Evolutionary conservation across 495 filamentous ascomycete species (phyloP).

Genomic region (Cudoniella acicularis): DNA sequence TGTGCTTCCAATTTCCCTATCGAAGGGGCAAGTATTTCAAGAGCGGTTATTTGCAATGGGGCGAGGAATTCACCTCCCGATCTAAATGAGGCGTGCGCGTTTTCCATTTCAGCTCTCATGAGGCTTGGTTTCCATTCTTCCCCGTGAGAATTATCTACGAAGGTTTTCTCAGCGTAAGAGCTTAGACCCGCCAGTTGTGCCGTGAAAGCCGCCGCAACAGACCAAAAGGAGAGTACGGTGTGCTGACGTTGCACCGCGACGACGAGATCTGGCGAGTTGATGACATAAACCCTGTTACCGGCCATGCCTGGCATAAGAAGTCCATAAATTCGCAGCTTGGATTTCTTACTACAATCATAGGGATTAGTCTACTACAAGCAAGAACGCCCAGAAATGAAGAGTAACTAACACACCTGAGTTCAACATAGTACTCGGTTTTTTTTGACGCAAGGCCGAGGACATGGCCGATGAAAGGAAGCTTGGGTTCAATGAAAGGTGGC

Average conservation of each 20-base stretch:
- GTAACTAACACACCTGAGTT: neutral
- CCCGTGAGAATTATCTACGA: neutral
- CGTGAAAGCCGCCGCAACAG: neutral
- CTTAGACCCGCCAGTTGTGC: neutral
- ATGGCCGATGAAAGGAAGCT: neutral
- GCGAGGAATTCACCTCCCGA: neutral
- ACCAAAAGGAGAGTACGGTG: constrained; percentile 13
- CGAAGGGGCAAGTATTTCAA: neutral
- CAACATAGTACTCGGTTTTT: neutral
- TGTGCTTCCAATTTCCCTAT: neutral
- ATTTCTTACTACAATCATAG: neutral
- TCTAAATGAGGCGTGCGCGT: too few species aligned
- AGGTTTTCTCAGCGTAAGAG: too few species aligned
- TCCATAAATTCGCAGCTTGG: neutral
- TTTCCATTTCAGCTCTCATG: neutral
- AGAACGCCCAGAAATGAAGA: too few species aligned
- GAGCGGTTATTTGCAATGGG: too few species aligned
- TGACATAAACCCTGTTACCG: constrained; percentile 18
- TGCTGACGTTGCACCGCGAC: constrained; percentile 19
- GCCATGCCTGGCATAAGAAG: neutral
- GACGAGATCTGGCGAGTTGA: constrained; percentile 23
- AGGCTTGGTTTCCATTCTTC: neutral
- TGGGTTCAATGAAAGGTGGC: neutral
- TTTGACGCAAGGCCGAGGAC: neutral
- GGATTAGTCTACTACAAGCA: neutral